Percentiles rank a stretch among this genome's conserved stretches.
These are phyloP conservation scores for Cajanus cajan DNA, from an alignment of 306 rosid species.

Conservation along the genomic window DNA sequence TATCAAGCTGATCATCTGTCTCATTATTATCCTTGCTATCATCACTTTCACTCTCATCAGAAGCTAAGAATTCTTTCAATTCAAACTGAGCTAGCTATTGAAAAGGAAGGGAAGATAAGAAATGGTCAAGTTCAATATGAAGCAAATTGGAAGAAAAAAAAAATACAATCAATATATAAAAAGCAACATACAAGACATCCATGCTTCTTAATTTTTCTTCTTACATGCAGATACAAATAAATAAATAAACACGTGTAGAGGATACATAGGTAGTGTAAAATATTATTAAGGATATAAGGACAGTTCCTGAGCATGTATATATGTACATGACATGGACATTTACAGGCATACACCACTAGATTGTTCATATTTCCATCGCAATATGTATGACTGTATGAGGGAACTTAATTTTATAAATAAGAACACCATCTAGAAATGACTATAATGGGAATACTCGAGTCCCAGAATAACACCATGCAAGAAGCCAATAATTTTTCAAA, in stretches of 20 bases:
- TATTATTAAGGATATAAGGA: background rate
- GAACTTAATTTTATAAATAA: background rate
- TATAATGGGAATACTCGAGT: conserved; percentile 9
- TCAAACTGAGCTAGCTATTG: conserved; percentile 70
- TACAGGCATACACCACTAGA: background rate
- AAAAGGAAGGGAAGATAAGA: conserved; percentile 16
- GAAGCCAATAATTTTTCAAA: background rate
- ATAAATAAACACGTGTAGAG: background rate
- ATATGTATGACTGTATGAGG: background rate
- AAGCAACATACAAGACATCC: background rate
- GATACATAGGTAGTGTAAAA: background rate
- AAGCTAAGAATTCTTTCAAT: conserved; percentile 67
- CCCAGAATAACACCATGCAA: background rate
- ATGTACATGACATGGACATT: conserved; percentile 1
- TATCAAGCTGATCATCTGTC: conserved; percentile 42
- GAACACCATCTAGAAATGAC: background rate
- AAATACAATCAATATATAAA: background rate
- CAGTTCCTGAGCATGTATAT: background rate
- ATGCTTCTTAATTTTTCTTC: background rate
- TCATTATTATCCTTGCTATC: conserved; percentile 45
- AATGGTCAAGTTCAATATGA: conserved; percentile 18
- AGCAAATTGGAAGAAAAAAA: conserved; percentile 12
- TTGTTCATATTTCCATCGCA: background rate
- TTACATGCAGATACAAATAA: background rate
- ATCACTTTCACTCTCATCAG: conserved; percentile 74